Percentiles rank a stretch among this genome's conserved stretches.
These are phyloP conservation scores for Phytophthora sp. DNA, from an alignment of 352 stramenopile species.

Conservation along the genomic window DNA sequence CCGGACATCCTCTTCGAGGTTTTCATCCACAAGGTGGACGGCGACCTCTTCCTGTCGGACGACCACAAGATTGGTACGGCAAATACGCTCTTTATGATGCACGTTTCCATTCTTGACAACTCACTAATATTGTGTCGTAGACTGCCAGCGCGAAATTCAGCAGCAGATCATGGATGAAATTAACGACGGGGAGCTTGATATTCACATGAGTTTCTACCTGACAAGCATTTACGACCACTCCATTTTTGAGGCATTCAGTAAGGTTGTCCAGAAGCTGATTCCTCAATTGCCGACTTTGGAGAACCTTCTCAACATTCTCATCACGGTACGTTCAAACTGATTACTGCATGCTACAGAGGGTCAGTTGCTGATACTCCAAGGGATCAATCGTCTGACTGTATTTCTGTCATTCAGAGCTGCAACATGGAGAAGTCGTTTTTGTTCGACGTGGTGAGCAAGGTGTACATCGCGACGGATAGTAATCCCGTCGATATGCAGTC, in stretches of 20 bases:
- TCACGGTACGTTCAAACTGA: constrained; percentile 58
- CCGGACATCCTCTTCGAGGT: constrained; percentile 97
- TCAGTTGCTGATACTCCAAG: neutral
- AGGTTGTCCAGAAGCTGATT: constrained; percentile 98
- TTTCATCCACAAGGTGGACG: constrained; percentile 99
- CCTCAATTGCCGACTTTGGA: constrained; percentile 97
- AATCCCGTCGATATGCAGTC: constrained; percentile 98
- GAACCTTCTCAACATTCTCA: constrained; percentile 98
- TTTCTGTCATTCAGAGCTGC: constrained; percentile 81
- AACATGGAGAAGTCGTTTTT: constrained; percentile 99
- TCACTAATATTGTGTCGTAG: constrained; percentile 22
- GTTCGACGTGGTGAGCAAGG: constrained; percentile 98
- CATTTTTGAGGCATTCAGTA: constrained; percentile 97
- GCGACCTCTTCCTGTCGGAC: constrained; percentile 98
- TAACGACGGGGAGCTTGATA: constrained; percentile 93
- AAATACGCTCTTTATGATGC: too few relatives aligned
- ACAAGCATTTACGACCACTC: constrained; percentile 95
- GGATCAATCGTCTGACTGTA: neutral
- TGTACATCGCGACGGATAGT: constrained; percentile 99
- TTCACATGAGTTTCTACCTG: constrained; percentile 93
- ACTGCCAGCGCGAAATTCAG: constrained; percentile 98
- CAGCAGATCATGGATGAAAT: constrained; percentile 97
- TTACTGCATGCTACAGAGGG: neutral
- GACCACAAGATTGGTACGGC: constrained; percentile 96
- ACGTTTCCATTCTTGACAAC: too few relatives aligned